Percentiles rank a stretch among this genome's conserved stretches.
phyloP scores from a whole-genome alignment of 441 rosid species.

The Flueggea neowawraea region DNA sequence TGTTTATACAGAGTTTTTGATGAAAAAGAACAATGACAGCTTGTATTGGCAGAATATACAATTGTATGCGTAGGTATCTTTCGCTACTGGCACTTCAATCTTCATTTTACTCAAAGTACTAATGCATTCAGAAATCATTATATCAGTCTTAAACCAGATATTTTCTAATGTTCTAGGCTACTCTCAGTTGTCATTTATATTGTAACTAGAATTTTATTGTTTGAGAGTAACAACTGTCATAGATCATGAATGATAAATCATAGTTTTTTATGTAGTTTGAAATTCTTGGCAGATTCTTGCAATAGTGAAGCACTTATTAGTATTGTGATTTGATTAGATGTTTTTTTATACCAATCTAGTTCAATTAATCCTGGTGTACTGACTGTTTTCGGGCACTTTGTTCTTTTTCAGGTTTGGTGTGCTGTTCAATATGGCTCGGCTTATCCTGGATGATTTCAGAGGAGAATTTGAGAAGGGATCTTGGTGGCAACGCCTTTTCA shows the following conservation, averaged over 20 bases:
- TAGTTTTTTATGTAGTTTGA: not conserved
- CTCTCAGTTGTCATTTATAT: no score
- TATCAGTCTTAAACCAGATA: no score
- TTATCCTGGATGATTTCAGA: slow-evolving; percentile 79
- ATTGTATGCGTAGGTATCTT: slow-evolving; percentile 74
- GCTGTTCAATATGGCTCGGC: slow-evolving; percentile 80
- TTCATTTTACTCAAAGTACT: no score
- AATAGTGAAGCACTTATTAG: not conserved
- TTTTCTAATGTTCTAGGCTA: no score
- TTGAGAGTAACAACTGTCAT: not conserved
- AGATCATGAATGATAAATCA: not conserved
- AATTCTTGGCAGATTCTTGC: not conserved
- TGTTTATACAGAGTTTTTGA: slow-evolving; percentile 76
- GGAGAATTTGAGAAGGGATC: slow-evolving; percentile 84
- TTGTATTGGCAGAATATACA: slow-evolving; percentile 90
- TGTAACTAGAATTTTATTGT: not conserved
- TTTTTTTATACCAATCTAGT: not conserved
- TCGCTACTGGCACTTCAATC: slow-evolving; percentile 11
- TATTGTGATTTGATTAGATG: not conserved
- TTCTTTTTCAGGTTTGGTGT: slow-evolving; percentile 67
- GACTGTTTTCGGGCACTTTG: not conserved
- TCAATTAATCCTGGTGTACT: no score
- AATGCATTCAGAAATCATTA: no score
- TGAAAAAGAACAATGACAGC: slow-evolving; percentile 84
- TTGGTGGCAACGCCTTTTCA: slow-evolving; percentile 89